Evolutionary conservation across 768 basidiomycete genomes (phyloP), one percentile per base, ranked within the genome.

Genomic region (Podaxis pistillaris): DNA sequence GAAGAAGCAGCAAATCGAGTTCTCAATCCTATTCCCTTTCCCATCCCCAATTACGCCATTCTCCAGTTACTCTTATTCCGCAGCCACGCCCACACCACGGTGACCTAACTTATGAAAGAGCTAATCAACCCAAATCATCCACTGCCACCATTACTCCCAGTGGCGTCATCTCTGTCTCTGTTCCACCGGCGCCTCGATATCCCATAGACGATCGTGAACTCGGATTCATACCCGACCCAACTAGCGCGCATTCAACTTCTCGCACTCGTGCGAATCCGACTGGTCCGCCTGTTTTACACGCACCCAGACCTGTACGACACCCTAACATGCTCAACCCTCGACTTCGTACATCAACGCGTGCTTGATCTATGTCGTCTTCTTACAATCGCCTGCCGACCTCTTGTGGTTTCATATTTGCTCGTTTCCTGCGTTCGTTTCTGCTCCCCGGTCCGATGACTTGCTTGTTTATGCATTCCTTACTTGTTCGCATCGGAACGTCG

Each of bases 291-390:
- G 24, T 13, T 19, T 38, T 58, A 13, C 59, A 53, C 28, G 60
- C 60, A 26, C 33, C 61, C 28, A 46, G 40, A 24, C 54, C 61
- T 13, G 56, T 50, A 24, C 22, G 46, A 38, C 54, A 50, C n/a
- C 46, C 61, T 50, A 36, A 49, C 54, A 47, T 62, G 36, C 61
- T 62, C 54, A 56, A 46, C 46, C 61, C 61, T 33, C 54, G 26
- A 11, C 61, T 40, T 56, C 61, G 54, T 56, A 55, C 53, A 62
- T 62, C 54, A 62, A 30, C 61, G 40, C 60, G 60, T 62, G 60
- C 46, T 56, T 56, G 54, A 62, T 62, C 46, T 12, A 22, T 24
- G 26, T 46, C 17, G n/a, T 0, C 19, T 46, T n/a, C 19, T n/a
- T 19, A 46, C 44, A 46, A 9, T 22, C 44, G 19, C 44, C 19